Evolutionary conservation across 192 early-diverging fungal genomes (phyloP).

Genomic region (Coemansia sp.): DNA sequence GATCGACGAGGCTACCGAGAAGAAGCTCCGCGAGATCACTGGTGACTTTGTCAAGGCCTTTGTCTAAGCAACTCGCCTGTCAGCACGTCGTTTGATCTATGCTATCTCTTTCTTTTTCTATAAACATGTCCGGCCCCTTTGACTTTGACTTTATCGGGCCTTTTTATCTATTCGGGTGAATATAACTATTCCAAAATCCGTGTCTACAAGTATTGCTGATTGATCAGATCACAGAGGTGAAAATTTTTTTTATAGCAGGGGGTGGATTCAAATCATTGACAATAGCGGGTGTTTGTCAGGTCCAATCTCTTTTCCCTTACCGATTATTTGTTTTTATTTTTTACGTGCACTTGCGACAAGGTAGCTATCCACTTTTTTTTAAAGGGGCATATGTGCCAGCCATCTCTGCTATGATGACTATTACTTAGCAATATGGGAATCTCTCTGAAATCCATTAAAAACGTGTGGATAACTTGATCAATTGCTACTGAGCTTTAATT

Average conservation of each 20-base stretch:
- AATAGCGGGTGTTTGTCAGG: background rate
- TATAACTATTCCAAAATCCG: too few relatives aligned
- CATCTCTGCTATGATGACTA: slow-evolving; percentile 14
- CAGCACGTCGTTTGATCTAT: background rate
- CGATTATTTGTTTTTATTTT: background rate
- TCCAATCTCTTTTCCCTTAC: background rate
- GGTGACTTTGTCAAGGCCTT: slow-evolving; percentile 82
- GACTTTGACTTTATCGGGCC: too few relatives aligned
- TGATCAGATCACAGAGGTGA: slow-evolving; percentile 3
- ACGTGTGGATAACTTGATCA: slow-evolving; percentile 26
- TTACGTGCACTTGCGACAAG: background rate
- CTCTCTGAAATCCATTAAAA: slow-evolving; percentile 29
- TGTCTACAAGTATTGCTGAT: background rate
- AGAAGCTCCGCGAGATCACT: slow-evolving; percentile 90
- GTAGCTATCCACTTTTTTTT: slow-evolving; percentile 2
- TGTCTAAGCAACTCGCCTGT: slow-evolving; percentile 45
- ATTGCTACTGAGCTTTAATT: slow-evolving; percentile 19
- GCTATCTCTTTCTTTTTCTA: slow-evolving; percentile 15
- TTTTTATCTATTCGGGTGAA: too few relatives aligned
- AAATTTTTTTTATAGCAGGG: slow-evolving; percentile 3
- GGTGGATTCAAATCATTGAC: background rate
- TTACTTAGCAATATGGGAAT: slow-evolving; percentile 30
- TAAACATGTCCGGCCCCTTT: background rate
- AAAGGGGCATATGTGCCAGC: background rate
- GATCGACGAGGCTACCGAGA: slow-evolving; percentile 87